These are phyloP conservation scores for Fusarium pilosicola DNA, from an alignment of 2,329 filamentous ascomycete species.

Conservation along the genomic window DNA sequence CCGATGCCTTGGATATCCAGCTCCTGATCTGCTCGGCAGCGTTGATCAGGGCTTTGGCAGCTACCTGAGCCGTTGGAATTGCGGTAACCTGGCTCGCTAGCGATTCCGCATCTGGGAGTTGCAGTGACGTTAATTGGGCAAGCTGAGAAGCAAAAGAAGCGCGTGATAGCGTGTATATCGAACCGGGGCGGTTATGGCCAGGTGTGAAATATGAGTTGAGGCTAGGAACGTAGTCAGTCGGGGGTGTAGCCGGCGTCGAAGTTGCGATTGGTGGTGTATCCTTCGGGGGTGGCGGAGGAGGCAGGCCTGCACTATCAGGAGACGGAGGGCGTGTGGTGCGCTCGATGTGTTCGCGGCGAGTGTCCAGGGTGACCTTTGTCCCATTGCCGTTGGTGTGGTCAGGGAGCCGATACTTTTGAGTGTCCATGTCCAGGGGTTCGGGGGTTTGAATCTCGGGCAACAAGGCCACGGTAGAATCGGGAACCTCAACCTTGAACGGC, in stretches of 20 bases:
- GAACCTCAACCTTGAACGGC: slow-evolving; percentile 45
- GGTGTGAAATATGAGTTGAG: slow-evolving; percentile 73
- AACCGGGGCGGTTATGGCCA: slow-evolving; percentile 76
- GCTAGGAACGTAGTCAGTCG: slow-evolving; percentile 60
- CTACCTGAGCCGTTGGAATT: slow-evolving; percentile 86
- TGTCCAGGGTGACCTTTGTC: slow-evolving; percentile 69
- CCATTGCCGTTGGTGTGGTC: slow-evolving; percentile 76
- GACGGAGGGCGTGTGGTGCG: slow-evolving; percentile 56
- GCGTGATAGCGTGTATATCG: slow-evolving; percentile 92
- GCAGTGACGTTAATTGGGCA: slow-evolving; percentile 88
- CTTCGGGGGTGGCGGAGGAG: slow-evolving; percentile 53
- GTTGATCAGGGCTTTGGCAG: slow-evolving; percentile 82
- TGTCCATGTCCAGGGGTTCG: slow-evolving; percentile 71
- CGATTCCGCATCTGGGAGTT: slow-evolving; percentile 85
- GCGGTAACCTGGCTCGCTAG: slow-evolving; percentile 85
- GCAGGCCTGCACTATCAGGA: slow-evolving; percentile 50
- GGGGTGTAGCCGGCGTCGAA: slow-evolving; percentile 43
- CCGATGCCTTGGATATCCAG: slow-evolving; percentile 93
- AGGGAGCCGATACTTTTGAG: slow-evolving; percentile 77
- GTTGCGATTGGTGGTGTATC: slow-evolving; percentile 52
- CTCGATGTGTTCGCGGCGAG: slow-evolving; percentile 67
- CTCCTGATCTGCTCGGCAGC: slow-evolving; percentile 91
- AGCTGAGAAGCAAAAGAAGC: slow-evolving; percentile 94
- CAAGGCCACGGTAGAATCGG: slow-evolving; percentile 44
- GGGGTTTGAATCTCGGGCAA: slow-evolving; percentile 63